Evolutionary conservation across 306 rosid species (phyloP), one percentile per base, ranked within the genome.

Genomic region (Prunus dulcis): DNA sequence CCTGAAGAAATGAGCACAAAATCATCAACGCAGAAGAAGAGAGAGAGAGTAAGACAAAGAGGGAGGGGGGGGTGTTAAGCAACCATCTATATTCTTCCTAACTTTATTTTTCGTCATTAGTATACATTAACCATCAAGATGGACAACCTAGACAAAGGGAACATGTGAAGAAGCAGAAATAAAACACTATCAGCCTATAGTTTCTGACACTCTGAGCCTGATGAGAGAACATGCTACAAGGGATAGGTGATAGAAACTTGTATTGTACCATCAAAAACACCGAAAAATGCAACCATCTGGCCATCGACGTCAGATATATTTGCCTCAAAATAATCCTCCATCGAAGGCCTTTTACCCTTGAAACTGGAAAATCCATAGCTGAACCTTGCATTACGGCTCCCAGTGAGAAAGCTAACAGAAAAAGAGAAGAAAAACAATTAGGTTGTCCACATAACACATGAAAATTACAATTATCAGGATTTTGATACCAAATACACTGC

Each of bases 281-380:
- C 97, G 46, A 93, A 93, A 84, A 93, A 90, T 17, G 92, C 97
- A 28, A 93, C 97, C 88, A 74, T 89, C 76, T 93, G 94, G 67
- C 94, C 97, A 81, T 93, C 93, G 57, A 93, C 83, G 79, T 90
- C 97, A 41, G 93, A 89, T 72, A 88, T 86, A 25, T 64, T 86
- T 43, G 94, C 88, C 89, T 87, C 97, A 69, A 81, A 93, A 85
- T 87, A 93, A 83, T 93, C 97, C 90, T 93, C 97, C 97, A 93
- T 93, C 10, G 96, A 93, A 80, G 97, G 76, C 74, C 97, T 87
- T 81, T 93, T 93, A 53, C 97, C 97, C 85, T 90, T 90, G 87
- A 90, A 89, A 83, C 96, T 93, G 70, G 96, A 89, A 90, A 89
- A 93, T 55, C 96, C 97, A 84, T 93, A 93, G 84, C 89, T 90